A percentile compares a stretch with the other conserved stretches of the same genome.
phyloP scores from a whole-genome alignment of 179 eudicot genomes.

The Actinidia arguta region DNA sequence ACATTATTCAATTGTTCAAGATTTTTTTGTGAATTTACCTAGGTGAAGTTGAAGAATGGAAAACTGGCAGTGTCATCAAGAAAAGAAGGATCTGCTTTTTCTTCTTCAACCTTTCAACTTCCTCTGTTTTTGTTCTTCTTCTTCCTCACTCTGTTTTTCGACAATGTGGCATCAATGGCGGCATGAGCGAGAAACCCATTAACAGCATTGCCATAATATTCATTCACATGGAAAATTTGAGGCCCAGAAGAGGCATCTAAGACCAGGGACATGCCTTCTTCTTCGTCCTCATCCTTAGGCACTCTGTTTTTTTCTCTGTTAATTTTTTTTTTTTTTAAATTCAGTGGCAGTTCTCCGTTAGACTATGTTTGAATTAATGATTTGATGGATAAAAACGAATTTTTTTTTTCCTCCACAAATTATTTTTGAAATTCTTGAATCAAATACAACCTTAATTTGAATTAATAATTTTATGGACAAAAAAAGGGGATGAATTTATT shows the following conservation, averaged over 20 bases:
- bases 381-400: no score
- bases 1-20: not conserved
- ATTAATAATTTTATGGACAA: no score
- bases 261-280: constrained; percentile 70
- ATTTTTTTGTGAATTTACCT: no score
- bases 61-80: constrained; percentile 94
- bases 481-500: no score
- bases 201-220: constrained; percentile 4
- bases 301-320: no score
- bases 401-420: no score
- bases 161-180: constrained; percentile 22
- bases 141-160: constrained; percentile 28
- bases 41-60: constrained; percentile 45
- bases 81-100: constrained; percentile 40
- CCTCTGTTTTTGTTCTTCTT: constrained; percentile 15
- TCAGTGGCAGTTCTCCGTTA: no score
- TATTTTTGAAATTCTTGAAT: no score
- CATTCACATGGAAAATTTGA: constrained; percentile 51
- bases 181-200: constrained; percentile 17
- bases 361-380: no score
- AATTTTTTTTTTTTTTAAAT: no score
- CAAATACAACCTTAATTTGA: no score
- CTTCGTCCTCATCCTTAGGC: constrained; percentile 50
- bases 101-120: constrained; percentile 20
- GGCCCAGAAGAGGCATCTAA: constrained; percentile 94